Evolutionary conservation across 2,329 filamentous ascomycete species (phyloP).

Genomic region (Penicillium expansum): DNA sequence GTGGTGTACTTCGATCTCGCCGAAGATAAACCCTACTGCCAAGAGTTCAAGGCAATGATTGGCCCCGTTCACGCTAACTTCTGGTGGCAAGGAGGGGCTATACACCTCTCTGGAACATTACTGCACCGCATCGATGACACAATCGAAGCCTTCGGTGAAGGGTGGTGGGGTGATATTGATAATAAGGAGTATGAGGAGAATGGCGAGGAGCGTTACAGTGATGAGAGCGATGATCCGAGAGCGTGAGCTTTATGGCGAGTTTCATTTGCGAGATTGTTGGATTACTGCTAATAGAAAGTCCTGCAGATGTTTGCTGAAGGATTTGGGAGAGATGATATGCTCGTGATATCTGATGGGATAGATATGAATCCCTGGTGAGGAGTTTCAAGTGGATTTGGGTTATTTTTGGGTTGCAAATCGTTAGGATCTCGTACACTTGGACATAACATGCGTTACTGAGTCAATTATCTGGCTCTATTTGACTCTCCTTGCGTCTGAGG

Average conservation of each 20-base stretch:
- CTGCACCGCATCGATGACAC: not conserved
- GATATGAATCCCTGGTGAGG: not conserved
- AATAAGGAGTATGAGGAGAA: not conserved
- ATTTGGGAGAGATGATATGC: not conserved
- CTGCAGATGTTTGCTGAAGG: not conserved
- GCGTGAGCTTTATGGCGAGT: not conserved
- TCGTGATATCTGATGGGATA: not conserved
- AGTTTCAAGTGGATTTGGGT: not conserved
- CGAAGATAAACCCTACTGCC: not conserved
- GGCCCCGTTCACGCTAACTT: not conserved
- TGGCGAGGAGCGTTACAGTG: not conserved
- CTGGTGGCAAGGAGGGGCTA: not conserved
- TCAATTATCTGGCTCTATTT: too few relatives aligned
- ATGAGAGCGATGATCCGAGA: not conserved
- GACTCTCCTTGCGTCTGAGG: too few relatives aligned
- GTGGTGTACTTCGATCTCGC: not conserved
- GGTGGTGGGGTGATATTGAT: not conserved
- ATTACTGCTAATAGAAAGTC: not conserved
- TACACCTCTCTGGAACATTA: not conserved
- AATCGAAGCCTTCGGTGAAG: not conserved
- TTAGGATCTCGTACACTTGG: not conserved
- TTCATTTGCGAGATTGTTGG: not conserved
- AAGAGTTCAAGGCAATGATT: not conserved
- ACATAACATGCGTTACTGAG: not conserved
- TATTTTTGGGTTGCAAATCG: not conserved